These are phyloP conservation scores for Candida ovalis DNA, from an alignment of 805 yeast species.

Conservation along the genomic window DNA sequence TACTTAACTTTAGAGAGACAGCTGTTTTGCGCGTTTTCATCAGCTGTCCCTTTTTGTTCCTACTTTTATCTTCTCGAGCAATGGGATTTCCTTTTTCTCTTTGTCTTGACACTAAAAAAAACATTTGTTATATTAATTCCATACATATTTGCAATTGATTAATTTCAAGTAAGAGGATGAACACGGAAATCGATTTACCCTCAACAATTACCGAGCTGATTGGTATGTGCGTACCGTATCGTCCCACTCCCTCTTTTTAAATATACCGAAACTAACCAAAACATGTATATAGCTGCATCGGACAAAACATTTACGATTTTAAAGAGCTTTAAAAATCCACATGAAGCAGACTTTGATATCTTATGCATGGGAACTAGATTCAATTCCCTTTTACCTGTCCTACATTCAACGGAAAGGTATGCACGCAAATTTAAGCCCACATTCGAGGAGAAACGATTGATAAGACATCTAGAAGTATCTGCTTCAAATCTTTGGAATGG, in stretches of 20 bases:
- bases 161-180: background rate
- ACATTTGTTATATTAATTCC: no score
- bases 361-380: slow-evolving; percentile 13
- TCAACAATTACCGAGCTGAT: slow-evolving; percentile 7
- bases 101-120: no score
- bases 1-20: no score
- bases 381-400: slow-evolving; percentile 11
- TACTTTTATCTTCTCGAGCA: no score
- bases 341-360: slow-evolving; percentile 16
- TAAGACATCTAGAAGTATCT: slow-evolving; percentile 8
- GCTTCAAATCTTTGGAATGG: slow-evolving; percentile 38
- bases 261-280: background rate
- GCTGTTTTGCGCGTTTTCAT: no score
- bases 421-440: slow-evolving; percentile 4
- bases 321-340: slow-evolving; percentile 2
- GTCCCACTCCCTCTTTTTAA: background rate
- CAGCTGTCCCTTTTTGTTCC: no score
- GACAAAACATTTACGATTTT: slow-evolving; percentile 9
- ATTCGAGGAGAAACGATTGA: background rate
- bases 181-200: background rate
- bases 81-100: background rate
- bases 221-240: slow-evolving; percentile 2
- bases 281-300: slow-evolving; percentile 7
- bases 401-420: slow-evolving; percentile 12
- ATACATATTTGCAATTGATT: no score